Base-by-base conservation (phyloP, 2,329 filamentous ascomycete species). In the Aureobasidium lini region DNA sequence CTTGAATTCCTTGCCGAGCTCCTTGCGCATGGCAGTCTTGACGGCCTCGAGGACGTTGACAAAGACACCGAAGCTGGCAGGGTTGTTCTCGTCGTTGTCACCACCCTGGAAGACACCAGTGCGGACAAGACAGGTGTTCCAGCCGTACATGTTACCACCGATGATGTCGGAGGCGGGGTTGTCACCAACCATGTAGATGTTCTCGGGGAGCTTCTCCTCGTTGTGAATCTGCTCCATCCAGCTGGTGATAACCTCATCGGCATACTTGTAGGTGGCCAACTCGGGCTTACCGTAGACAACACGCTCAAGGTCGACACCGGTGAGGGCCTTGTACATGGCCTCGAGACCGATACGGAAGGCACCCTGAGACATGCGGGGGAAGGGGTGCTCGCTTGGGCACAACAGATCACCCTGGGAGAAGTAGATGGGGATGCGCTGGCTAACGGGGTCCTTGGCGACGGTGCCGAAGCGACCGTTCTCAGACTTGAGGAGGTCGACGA, bases 221-320 rank as follows among this genome's bases (percentile, higher is more conserved):
- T 83, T 84, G 77, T 90, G 87, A 64, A 90, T 83, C 66, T 84
- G 78, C 66, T 87, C 86, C 86, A 90, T 90, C 87, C 87, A 90
- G 54, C 80, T 81, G 34, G 82, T 78, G 63, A 90, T 80, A 16
- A 90, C 83, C 73, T 88, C 85, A 66, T 89, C 86, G 63, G 87
- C 87, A 73, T 88, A 89, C 76, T 86, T 88, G 81, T 89, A 89
- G n/a, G 86, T 89, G 5, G 86, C 86, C 61, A 84, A 67, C 71
- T 89, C 86, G 29, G 86, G 86, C 79, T 89, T 89, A 68, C 86
- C 86, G 76, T 89, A 89, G 60, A 89, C 84, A 36, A 88, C 84
- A 78, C 86, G 86, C 80, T 89, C 86, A 48, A 89, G 82, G 63
- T 89, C 86, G 15, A 80, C 80, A 60, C 85, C 86, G 0, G 85